Base-by-base conservation (phyloP, 805 yeast species). In the Cyberlindnera bimundalis region DNA sequence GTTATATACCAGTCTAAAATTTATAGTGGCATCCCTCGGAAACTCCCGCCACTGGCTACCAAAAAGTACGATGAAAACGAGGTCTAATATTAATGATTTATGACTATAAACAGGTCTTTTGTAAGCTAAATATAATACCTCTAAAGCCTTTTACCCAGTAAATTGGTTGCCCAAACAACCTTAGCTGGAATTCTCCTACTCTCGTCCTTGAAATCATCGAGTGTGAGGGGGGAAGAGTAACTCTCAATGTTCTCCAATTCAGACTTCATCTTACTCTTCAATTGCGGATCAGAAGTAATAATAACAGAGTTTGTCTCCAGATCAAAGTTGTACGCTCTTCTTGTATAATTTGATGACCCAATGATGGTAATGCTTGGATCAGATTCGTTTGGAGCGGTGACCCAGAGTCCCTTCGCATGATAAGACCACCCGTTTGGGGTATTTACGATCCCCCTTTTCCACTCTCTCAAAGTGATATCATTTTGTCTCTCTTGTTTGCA, bases 401-500 rank as follows among this genome's bases (percentile, higher is more conserved):
- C 64, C 98, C 98, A 93, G 5, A 91, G 66, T 1, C 99, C 99
- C 59, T 93, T 93, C 12, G 99, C 98, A 58, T 93, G 99, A 61
- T 93, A 93, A 0, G 97, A 86, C 98, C 99, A 91, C 1, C 99
- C 99, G 21, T 70, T 74, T 1, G 80, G 74, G 7, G 84, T 75
- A 56, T 88, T 87, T 3, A 88, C 96, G 3, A 79, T 67, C 1
- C 99, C 99, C 35, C 76, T 78, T 55, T 76, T 74, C 99, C 99
- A 93, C 61, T 91, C 98, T 41, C 70, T 71, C 27, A 93, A 65
- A 15, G 65, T 61, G 23, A 91, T 79, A 26, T 66, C 51, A 2
- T 65, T 42, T 14, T 68, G 64, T 51, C 70, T 73, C 2, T 71
- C 68, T 23, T 62, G 53, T 10, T 50, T 43, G 17, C 62, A 59